Conservation (phyloP, 2,329 filamentous ascomycete species). For the Epichloe elymi region DNA sequence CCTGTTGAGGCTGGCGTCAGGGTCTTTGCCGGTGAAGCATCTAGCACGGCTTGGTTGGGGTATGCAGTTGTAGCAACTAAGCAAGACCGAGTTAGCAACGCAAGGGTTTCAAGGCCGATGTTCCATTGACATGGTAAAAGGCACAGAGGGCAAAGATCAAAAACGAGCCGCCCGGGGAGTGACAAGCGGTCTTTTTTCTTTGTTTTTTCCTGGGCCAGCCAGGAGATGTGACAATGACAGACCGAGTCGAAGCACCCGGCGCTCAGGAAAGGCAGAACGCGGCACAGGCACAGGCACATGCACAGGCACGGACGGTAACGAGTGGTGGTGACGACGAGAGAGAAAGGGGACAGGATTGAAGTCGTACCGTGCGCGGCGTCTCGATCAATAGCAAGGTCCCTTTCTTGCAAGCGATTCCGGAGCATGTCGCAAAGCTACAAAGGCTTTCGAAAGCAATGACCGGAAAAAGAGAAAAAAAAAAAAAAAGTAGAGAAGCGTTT, state of each 20-base stretch:
- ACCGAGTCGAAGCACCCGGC: not conserved
- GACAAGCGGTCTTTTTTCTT: too few species aligned
- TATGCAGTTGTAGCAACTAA: not conserved
- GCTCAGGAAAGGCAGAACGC: not conserved
- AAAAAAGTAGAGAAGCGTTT: not conserved
- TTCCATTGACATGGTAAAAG: not conserved
- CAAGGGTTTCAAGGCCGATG: not conserved
- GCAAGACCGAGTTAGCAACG: not conserved
- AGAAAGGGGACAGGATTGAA: not conserved
- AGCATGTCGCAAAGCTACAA: constrained; percentile 12
- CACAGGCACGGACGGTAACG: not conserved
- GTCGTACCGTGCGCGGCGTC: constrained; percentile 10
- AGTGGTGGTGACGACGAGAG: not conserved
- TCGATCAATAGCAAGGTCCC: constrained; percentile 22
- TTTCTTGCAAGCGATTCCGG: constrained; percentile 20
- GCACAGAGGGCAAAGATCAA: too few species aligned
- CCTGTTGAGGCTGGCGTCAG: constrained; percentile 26
- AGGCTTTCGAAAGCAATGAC: not conserved
- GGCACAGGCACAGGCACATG: not conserved
- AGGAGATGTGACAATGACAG: constrained; percentile 8
- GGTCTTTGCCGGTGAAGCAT: constrained; percentile 19
- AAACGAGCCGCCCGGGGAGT: not conserved
- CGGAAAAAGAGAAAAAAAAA: not conserved
- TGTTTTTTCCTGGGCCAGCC: not conserved
- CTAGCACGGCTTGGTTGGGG: constrained; percentile 13